phyloP scores from a whole-genome alignment of 2,329 filamentous ascomycete species.

The Claviceps spartinae region DNA sequence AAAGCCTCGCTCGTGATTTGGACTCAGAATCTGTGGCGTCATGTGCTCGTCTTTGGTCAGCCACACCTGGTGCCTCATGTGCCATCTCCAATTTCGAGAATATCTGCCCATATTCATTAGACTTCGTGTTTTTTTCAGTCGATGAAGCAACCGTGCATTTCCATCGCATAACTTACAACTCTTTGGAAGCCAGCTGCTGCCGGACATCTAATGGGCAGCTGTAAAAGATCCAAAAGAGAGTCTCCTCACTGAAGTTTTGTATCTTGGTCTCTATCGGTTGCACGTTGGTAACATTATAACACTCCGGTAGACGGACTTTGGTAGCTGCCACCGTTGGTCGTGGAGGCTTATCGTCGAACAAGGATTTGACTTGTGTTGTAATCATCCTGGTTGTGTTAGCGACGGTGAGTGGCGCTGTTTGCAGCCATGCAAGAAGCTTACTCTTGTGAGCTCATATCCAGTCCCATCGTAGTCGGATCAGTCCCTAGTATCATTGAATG shows the following conservation, averaged over 20 bases:
- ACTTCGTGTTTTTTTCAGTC: neutral
- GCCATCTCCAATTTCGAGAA: constrained; percentile 54
- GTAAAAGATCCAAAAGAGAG: constrained; percentile 57
- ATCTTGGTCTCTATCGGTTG: constrained; percentile 53
- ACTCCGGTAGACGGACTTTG: constrained; percentile 47
- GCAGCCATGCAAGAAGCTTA: constrained; percentile 24
- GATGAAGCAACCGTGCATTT: neutral
- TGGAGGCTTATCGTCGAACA: constrained; percentile 47
- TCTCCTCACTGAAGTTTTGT: constrained; percentile 54
- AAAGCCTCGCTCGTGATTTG: constrained; percentile 48
- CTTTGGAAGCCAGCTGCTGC: constrained; percentile 48
- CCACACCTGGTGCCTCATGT: constrained; percentile 54
- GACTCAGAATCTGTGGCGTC: constrained; percentile 45
- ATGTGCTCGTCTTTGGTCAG: constrained; percentile 54
- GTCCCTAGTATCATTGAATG: constrained; percentile 46
- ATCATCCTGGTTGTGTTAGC: constrained; percentile 29
- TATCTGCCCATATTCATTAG: constrained; percentile 28
- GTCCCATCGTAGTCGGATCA: constrained; percentile 41
- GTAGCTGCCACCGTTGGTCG: constrained; percentile 37
- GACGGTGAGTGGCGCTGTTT: neutral
- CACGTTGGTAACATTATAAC: constrained; percentile 53
- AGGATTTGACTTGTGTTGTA: constrained; percentile 45
- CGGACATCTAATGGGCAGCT: constrained; percentile 49
- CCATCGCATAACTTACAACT: constrained; percentile 36
- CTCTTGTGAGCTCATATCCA: constrained; percentile 45